These are phyloP conservation scores for Xylariaceae sp. DNA, from an alignment of 2,329 filamentous ascomycete species.

Conservation along the genomic window DNA sequence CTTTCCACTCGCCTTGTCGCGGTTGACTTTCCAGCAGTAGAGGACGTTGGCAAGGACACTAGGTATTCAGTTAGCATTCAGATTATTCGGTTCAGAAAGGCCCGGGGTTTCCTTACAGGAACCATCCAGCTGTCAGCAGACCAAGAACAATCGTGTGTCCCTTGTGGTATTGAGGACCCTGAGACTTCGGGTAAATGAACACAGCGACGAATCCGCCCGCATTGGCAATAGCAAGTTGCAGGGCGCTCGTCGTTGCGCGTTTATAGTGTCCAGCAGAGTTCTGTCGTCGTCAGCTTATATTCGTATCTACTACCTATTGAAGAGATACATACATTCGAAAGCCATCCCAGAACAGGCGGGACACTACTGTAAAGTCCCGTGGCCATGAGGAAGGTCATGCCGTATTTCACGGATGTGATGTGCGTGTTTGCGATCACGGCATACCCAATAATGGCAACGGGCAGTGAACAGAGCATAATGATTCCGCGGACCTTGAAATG, in stretches of 20 bases:
- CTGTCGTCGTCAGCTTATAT: slow-evolving; percentile 18
- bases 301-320: no score
- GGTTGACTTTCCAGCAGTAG: slow-evolving; percentile 59
- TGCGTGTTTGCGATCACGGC: slow-evolving; percentile 58
- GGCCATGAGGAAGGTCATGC: slow-evolving; percentile 64
- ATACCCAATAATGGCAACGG: slow-evolving; percentile 61
- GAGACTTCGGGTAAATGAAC: slow-evolving; percentile 54
- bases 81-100: not conserved
- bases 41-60: slow-evolving; percentile 57
- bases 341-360: slow-evolving; percentile 59
- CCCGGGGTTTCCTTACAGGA: slow-evolving; percentile 46
- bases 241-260: slow-evolving; percentile 58
- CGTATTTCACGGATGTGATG: slow-evolving; percentile 50
- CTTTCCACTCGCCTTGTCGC: slow-evolving; percentile 55
- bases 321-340: slow-evolving; percentile 44
- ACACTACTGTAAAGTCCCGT: slow-evolving; percentile 59
- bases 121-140: slow-evolving; percentile 57
- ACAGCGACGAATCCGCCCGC: slow-evolving; percentile 61
- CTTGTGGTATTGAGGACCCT: slow-evolving; percentile 53
- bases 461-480: slow-evolving; percentile 58
- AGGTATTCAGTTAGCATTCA: not conserved
- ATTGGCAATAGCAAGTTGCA: slow-evolving; percentile 63
- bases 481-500: slow-evolving; percentile 53
- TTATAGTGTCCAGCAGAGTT: slow-evolving; percentile 67
- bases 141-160: slow-evolving; percentile 59